phyloP scores from a whole-genome alignment of 371 early-diverging fungal genomes.

The Massospora cicadina region DNA sequence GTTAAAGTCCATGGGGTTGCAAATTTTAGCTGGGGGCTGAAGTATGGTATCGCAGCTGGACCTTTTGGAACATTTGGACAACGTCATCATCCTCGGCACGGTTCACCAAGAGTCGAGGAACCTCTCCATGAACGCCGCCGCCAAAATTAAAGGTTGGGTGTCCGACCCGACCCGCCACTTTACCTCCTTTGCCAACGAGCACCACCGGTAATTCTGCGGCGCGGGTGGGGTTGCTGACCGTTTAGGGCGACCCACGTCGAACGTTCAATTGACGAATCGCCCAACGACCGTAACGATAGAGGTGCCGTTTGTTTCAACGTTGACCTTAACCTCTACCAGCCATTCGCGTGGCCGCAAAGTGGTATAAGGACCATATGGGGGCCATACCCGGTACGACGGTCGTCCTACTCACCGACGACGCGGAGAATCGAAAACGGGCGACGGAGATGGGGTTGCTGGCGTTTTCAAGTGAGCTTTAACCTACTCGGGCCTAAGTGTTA shows the following conservation, averaged over 20 bases:
- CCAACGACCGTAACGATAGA: conserved; percentile 87
- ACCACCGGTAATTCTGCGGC: conserved; percentile 33
- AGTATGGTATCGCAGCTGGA: conserved; percentile 43
- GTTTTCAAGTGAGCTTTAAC: conserved; percentile 25
- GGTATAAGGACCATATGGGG: conserved; percentile 64
- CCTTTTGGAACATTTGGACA: conserved; percentile 74
- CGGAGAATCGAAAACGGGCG: conserved; percentile 61
- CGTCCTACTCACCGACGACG: conserved; percentile 76
- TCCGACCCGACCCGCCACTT: conserved; percentile 48
- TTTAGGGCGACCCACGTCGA: conserved; percentile 69
- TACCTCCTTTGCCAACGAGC: conserved; percentile 88
- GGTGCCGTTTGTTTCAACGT: conserved; percentile 20
- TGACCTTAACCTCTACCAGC: conserved; percentile 24
- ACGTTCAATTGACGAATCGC: conserved; percentile 54
- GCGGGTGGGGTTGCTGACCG: neutral
- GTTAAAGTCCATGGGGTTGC: too few species aligned
- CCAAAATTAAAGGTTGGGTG: conserved; percentile 55
- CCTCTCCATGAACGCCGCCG: conserved; percentile 54
- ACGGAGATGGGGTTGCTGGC: conserved; percentile 36
- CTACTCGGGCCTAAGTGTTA: conserved; percentile 10
- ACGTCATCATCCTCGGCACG: conserved; percentile 86
- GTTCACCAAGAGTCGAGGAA: conserved; percentile 80
- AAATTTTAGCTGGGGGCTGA: too few species aligned
- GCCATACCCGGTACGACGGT: conserved; percentile 22
- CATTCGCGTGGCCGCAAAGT: conserved; percentile 63